phyloP scores from a whole-genome alignment of 2,329 filamentous ascomycete genomes.

The Ceratocystis papillata region DNA sequence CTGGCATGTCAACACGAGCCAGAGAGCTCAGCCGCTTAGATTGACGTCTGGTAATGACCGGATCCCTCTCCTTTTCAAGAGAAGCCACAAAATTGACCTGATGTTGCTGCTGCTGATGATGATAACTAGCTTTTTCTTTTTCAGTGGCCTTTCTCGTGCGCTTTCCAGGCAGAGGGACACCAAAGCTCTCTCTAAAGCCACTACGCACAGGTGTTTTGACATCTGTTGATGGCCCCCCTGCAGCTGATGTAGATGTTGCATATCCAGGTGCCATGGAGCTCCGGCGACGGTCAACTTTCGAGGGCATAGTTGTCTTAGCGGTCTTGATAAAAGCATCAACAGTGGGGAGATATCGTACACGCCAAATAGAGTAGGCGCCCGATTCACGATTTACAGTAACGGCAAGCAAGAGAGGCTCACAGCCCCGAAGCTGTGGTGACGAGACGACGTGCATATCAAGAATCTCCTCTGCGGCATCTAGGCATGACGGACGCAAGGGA shows the following conservation, averaged over 20 bases:
- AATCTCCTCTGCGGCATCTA: constrained; percentile 71
- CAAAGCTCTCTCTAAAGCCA: constrained; percentile 67
- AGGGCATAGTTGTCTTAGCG: background rate
- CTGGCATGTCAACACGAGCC: constrained; percentile 74
- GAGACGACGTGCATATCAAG: constrained; percentile 64
- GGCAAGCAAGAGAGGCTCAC: constrained; percentile 54
- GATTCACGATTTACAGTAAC: constrained; percentile 71
- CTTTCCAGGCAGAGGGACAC: constrained; percentile 45
- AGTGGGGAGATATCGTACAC: constrained; percentile 62
- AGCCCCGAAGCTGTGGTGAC: constrained; percentile 39
- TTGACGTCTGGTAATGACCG: constrained; percentile 45
- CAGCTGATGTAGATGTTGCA: constrained; percentile 12
- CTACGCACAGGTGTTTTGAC: constrained; percentile 65
- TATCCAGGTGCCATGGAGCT: constrained; percentile 53
- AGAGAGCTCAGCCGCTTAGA: constrained; percentile 82
- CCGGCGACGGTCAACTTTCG: constrained; percentile 43
- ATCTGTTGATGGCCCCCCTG: background rate
- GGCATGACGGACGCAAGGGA: constrained; percentile 40
- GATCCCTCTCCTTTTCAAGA: constrained; percentile 57
- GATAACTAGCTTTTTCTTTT: constrained; percentile 28
- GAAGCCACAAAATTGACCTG: constrained; percentile 49
- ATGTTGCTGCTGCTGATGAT: constrained; percentile 9
- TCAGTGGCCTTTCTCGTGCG: constrained; percentile 36
- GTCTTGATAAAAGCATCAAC: constrained; percentile 45
- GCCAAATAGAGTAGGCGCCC: constrained; percentile 75